Base-by-base conservation (phyloP, 148 eudicot genomes). In the Silene latifolia region DNA sequence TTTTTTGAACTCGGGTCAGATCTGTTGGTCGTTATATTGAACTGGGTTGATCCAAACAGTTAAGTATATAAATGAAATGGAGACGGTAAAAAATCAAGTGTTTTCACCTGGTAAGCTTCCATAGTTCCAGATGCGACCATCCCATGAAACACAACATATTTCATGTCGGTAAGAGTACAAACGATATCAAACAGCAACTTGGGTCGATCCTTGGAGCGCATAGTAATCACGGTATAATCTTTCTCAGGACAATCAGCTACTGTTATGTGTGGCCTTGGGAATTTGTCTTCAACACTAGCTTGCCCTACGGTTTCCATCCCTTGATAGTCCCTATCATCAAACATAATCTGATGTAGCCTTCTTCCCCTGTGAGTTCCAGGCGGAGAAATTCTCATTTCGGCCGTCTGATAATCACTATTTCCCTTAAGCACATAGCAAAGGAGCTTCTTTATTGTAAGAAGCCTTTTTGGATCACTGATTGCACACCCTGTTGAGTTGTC, bases 131-230 rank as follows among this genome's bases (percentile, higher is more conserved):
- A 78, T 24, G 80, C 71, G 20, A 87, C 90, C 73, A 83, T 83
- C 24, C 93, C 98, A 81, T 94, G 98, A 51, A 87, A 94, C 23
- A 94, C 97, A 13, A 91, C 97, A 75, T 94, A 94, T 68, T 89
- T 84, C 97, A 94, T 89, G 77, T 94, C 98, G 15, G 98, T 94
- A 12, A 94, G 82, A 23, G 98, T 94, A 80, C 98, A 91, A 18
- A 94, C 80, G 6, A 80, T 90, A 77, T 94, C 98, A 84, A 94
- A 94, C 75, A 94, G 63, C 75, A 94, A 80, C 82, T 94, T 94
- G 4, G 98, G 97, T 42, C 98, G 85, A 78, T 94, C 98, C 81
- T 85, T 91, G 0, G 88, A 94, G 73, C 83, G 85, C 90, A 94
- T 87, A 21, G 86, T 87, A 54, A 94, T 81, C 58, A 90, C 84